These are phyloP conservation scores for Ophiocordyceps camponoti-leonardi DNA, from an alignment of 2,329 filamentous ascomycete genomes.

Conservation along the genomic window DNA sequence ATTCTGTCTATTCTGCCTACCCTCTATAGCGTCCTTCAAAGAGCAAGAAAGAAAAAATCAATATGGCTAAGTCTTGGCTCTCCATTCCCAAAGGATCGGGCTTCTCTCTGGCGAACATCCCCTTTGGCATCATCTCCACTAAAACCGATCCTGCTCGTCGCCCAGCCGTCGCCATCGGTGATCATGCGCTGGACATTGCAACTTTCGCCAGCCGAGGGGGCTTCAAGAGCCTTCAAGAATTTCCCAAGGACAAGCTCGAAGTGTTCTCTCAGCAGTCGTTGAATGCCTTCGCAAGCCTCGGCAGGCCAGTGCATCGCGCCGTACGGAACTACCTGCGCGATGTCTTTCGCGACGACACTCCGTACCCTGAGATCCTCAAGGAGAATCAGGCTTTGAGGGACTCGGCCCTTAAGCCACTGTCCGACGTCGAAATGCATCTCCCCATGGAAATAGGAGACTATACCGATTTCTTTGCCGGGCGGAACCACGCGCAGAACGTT, in stretches of 20 bases:
- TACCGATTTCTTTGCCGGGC: slow-evolving; percentile 69
- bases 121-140: slow-evolving; percentile 67
- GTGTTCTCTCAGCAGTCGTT: slow-evolving; percentile 13
- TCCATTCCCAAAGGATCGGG: slow-evolving; percentile 8
- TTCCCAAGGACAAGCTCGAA: slow-evolving; percentile 1
- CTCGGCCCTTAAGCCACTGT: slow-evolving; percentile 11
- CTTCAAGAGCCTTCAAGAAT: slow-evolving; percentile 11
- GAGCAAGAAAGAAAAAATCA: neutral
- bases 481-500: slow-evolving; percentile 57
- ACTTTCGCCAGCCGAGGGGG: slow-evolving; percentile 33
- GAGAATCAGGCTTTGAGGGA: slow-evolving; percentile 16
- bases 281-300: slow-evolving; percentile 29
- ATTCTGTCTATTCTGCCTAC: neutral
- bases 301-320: slow-evolving; percentile 49
- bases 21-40: neutral
- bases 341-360: slow-evolving; percentile 38
- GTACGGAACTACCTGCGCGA: slow-evolving; percentile 52
- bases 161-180: slow-evolving; percentile 55
- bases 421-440: slow-evolving; percentile 47
- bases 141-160: slow-evolving; percentile 34
- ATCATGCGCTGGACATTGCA: slow-evolving; percentile 52
- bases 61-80: slow-evolving; percentile 8
- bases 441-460: slow-evolving; percentile 70
- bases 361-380: slow-evolving; percentile 13
- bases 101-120: slow-evolving; percentile 67